Conservation (phyloP, 2,329 filamentous ascomycete species). For the Botryotinia calthae region DNA sequence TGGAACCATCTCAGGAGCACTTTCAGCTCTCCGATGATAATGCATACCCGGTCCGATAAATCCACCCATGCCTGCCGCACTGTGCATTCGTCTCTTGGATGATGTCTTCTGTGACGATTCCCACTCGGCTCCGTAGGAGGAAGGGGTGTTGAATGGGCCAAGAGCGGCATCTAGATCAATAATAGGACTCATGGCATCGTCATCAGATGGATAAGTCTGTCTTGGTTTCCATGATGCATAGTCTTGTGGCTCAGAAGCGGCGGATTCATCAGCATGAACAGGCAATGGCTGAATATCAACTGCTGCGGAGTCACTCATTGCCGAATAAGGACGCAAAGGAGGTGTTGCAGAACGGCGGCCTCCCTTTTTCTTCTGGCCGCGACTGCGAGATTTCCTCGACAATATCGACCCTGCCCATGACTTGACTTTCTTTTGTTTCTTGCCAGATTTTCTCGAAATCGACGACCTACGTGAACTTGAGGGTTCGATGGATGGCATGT, state of each 20-base stretch:
- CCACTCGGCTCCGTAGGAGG: slow-evolving; percentile 61
- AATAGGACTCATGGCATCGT: slow-evolving; percentile 71
- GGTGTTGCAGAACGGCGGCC: slow-evolving; percentile 45
- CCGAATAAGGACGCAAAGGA: slow-evolving; percentile 40
- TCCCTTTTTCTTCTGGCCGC: slow-evolving; percentile 43
- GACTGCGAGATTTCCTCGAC: slow-evolving; percentile 48
- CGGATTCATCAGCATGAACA: slow-evolving; percentile 15
- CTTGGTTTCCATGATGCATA: slow-evolving; percentile 42
- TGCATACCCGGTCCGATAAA: slow-evolving; percentile 69
- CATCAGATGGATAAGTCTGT: slow-evolving; percentile 45
- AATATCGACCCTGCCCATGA: slow-evolving; percentile 53
- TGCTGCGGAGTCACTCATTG: slow-evolving; percentile 31
- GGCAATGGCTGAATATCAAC: slow-evolving; percentile 26
- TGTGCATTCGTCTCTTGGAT: slow-evolving; percentile 69
- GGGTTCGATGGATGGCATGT: slow-evolving; percentile 31
- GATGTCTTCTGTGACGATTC: slow-evolving; percentile 62
- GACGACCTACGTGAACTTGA: slow-evolving; percentile 34
- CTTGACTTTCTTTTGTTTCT: slow-evolving; percentile 73
- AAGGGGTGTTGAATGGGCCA: slow-evolving; percentile 84
- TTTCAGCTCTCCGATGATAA: slow-evolving; percentile 76
- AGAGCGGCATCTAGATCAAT: slow-evolving; percentile 94
- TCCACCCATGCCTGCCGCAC: slow-evolving; percentile 67
- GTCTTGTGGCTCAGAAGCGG: slow-evolving; percentile 31
- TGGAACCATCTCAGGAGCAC: slow-evolving; percentile 60
- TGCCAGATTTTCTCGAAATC: slow-evolving; percentile 40